A percentile compares a stretch with the other conserved stretches of the same genome.
Conservation (phyloP, 192 early-diverging fungal species). For the Allomyces arbusculus region DNA sequence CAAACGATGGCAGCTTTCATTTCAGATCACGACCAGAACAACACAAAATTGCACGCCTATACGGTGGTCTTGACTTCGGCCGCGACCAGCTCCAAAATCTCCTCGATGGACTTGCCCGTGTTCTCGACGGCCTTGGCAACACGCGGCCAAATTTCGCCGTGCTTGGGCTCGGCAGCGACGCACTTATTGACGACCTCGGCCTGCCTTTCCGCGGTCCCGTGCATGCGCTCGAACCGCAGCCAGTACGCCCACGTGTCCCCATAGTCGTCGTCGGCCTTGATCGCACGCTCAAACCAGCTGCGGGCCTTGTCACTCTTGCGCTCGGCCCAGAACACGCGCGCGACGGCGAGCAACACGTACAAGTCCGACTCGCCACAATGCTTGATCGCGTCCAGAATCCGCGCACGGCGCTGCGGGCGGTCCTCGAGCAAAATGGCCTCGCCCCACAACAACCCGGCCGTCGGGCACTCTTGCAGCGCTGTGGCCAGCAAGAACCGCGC, state of each 20-base stretch:
- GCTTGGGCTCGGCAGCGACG: slow-evolving; percentile 56
- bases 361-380: slow-evolving; percentile 66
- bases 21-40: no score
- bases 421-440: slow-evolving; percentile 70
- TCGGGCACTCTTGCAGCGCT: slow-evolving; percentile 81
- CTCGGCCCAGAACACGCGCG: slow-evolving; percentile 83
- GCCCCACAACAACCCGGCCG: slow-evolving; percentile 68
- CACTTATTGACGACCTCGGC: slow-evolving; percentile 41
- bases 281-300: slow-evolving; percentile 72
- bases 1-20: no score
- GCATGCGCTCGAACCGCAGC: slow-evolving; percentile 69
- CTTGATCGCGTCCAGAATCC: slow-evolving; percentile 76
- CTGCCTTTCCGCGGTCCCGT: slow-evolving; percentile 29
- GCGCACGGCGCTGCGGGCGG: slow-evolving; percentile 65
- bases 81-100: slow-evolving; percentile 25
- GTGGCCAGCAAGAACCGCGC: slow-evolving; percentile 60
- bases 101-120: slow-evolving; percentile 40
- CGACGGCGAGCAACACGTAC: slow-evolving; percentile 54
- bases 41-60: no score
- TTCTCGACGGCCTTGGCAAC: slow-evolving; percentile 58
- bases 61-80: no score
- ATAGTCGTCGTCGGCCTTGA: slow-evolving; percentile 57
- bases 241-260: slow-evolving; percentile 95
- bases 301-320: slow-evolving; percentile 82
- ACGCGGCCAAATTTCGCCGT: slow-evolving; percentile 74